Evolutionary conservation across 176 grass and related monocot species (phyloP).

Genomic region (Avena insularis): DNA sequence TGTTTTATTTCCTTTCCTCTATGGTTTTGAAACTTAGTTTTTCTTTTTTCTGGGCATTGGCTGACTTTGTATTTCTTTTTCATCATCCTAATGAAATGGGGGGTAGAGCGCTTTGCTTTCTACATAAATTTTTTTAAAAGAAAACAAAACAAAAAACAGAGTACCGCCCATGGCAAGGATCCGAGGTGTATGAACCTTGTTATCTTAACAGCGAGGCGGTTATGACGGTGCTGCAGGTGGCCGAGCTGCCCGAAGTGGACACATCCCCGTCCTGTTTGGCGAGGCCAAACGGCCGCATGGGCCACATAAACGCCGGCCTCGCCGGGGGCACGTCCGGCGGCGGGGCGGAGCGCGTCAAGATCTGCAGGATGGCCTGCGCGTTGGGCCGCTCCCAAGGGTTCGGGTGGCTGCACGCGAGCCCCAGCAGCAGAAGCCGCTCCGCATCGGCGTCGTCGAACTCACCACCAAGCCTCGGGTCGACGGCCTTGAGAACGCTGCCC

Average conservation of each 20-base stretch:
- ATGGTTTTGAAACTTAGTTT: too few species aligned
- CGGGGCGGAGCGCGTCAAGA: conserved; percentile 7
- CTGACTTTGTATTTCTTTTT: too few species aligned
- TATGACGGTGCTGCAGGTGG: conserved; percentile 2
- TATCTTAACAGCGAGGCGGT: not conserved
- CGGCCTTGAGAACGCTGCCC: not conserved
- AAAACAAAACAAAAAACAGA: too few species aligned
- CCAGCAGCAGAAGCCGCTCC: conserved; percentile 2
- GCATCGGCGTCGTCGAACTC: conserved; percentile 6
- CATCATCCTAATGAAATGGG: too few species aligned
- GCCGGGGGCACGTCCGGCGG: not conserved
- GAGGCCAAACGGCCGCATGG: not conserved
- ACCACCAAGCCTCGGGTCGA: conserved; percentile 5
- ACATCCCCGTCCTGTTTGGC: not conserved
- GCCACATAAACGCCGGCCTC: conserved; percentile 12
- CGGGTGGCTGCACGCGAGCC: not conserved
- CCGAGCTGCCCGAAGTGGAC: not conserved
- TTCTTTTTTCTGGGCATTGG: too few species aligned
- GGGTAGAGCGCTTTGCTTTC: too few species aligned
- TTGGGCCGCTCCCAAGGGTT: not conserved
- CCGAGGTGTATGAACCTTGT: not conserved
- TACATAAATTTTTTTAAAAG: too few species aligned
- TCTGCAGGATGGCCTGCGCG: conserved; percentile 13
- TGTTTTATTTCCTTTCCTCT: too few species aligned
- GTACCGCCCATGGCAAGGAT: too few species aligned